Percentiles rank a stretch among this genome's conserved stretches.
These are phyloP conservation scores for Pseudohalonectria lignicola DNA, from an alignment of 2,329 filamentous ascomycete species.

Conservation along the genomic window DNA sequence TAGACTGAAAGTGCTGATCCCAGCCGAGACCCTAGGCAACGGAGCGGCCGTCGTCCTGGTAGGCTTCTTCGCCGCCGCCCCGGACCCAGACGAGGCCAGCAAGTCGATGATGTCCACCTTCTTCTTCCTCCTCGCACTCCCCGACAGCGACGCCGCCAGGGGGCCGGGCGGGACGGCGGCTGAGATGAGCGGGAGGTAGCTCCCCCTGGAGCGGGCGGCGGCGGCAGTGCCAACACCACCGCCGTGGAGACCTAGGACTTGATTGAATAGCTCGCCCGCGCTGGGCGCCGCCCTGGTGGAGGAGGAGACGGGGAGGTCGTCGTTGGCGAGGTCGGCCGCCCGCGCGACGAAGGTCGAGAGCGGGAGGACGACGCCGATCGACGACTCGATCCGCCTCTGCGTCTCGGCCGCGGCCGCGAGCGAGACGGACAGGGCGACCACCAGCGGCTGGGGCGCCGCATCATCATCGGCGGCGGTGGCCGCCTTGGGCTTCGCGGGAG, in stretches of 20 bases:
- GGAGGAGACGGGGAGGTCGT: slow-evolving; percentile 60
- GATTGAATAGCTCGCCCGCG: slow-evolving; percentile 77
- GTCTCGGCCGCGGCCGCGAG: slow-evolving; percentile 68
- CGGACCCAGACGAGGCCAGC: slow-evolving; percentile 12
- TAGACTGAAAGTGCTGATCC: slow-evolving; percentile 67
- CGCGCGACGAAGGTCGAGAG: slow-evolving; percentile 79
- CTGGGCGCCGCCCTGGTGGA: slow-evolving; percentile 48
- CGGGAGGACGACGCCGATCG: slow-evolving; percentile 70
- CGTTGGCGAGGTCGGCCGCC: slow-evolving; percentile 79
- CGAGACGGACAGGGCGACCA: slow-evolving; percentile 66
- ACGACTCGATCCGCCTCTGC: slow-evolving; percentile 68
- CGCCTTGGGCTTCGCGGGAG: slow-evolving; percentile 20
- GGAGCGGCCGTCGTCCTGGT: background rate
- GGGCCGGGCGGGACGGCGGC: slow-evolving; percentile 18
- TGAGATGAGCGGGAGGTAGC: slow-evolving; percentile 62
- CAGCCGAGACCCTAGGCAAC: slow-evolving; percentile 43
- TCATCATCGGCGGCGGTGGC: slow-evolving; percentile 6
- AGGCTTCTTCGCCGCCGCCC: slow-evolving; percentile 4
- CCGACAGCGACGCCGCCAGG: too few species aligned
- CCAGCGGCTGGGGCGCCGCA: slow-evolving; percentile 30
- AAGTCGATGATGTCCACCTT: slow-evolving; percentile 76
- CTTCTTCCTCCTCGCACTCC: slow-evolving; percentile 27
- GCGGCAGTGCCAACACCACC: slow-evolving; percentile 17
- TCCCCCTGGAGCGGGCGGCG: slow-evolving; percentile 41
- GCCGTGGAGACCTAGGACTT: slow-evolving; percentile 63